These are phyloP conservation scores for Podospora australis DNA, from an alignment of 495 filamentous ascomycete genomes.

Conservation along the genomic window DNA sequence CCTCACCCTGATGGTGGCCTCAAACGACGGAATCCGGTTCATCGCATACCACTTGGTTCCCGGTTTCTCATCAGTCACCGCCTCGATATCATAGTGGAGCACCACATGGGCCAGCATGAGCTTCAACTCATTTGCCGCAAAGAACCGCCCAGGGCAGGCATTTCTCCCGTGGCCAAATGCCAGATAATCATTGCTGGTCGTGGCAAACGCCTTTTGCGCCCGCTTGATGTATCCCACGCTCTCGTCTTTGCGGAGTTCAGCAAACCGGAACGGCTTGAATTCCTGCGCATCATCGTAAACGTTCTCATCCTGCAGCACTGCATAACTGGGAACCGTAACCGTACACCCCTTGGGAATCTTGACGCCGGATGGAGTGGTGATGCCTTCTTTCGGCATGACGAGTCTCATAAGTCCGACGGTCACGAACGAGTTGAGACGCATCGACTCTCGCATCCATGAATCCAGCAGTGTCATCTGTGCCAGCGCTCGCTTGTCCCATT, in stretches of 20 bases:
- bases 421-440: constrained; percentile 28
- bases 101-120: constrained; percentile 34
- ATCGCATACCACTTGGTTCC: no score
- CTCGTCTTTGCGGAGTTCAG: constrained; percentile 15
- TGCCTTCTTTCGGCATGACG: constrained; percentile 26
- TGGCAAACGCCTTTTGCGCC: constrained; percentile 27
- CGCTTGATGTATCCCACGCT: constrained; percentile 24
- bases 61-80: no score
- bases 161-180: constrained; percentile 33
- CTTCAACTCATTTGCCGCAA: constrained; percentile 37
- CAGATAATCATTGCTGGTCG: constrained; percentile 27
- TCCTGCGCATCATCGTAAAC: constrained; percentile 16
- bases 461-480: constrained; percentile 37
- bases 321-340: constrained; percentile 18
- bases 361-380: constrained; percentile 30
- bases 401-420: constrained; percentile 21
- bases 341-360: constrained; percentile 12
- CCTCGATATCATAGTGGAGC: constrained; percentile 31
- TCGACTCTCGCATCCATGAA: constrained; percentile 30
- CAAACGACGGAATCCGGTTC: no score
- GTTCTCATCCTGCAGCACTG: constrained; percentile 16
- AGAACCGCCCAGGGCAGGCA: constrained; percentile 40
- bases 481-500: constrained; percentile 41
- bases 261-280: constrained; percentile 23
- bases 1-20: no score